Evolutionary conservation across 305 asterid species (phyloP).

Genomic region (Fraxinus floribunda): DNA sequence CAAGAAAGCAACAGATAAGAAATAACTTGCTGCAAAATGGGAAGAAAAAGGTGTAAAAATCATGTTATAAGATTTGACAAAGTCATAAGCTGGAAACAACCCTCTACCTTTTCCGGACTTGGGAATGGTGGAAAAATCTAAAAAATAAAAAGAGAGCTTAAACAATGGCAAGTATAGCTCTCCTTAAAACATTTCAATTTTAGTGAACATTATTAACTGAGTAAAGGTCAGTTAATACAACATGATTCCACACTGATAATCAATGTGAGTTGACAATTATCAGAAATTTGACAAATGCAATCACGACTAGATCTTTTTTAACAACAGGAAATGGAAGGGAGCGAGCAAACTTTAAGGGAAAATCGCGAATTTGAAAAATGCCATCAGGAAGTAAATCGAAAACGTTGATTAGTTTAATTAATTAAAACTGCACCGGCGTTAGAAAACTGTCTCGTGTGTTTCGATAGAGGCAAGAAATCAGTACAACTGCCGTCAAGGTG

Average conservation of each 20-base stretch:
- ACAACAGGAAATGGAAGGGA: not conserved
- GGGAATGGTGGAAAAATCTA: not conserved
- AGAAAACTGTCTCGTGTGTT: not conserved
- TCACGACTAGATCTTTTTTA: not conserved
- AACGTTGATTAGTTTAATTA: not conserved
- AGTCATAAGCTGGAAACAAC: not conserved
- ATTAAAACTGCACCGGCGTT: not conserved
- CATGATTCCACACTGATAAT: not conserved
- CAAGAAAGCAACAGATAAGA: not conserved
- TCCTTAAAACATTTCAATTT: not conserved
- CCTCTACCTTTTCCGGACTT: not conserved
- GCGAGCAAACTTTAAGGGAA: not conserved
- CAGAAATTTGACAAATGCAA: not conserved
- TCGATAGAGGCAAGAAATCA: not conserved
- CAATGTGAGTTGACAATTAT: not conserved
- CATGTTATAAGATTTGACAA: not conserved
- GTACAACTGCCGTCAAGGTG: not conserved
- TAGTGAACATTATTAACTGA: not conserved
- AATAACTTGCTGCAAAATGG: not conserved
- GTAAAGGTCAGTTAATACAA: not conserved
- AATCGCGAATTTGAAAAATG: not conserved
- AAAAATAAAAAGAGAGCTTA: not conserved
- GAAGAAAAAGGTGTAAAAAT: not conserved
- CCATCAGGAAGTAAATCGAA: not conserved
- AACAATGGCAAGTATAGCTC: not conserved